phyloP scores from a whole-genome alignment of 2,329 filamentous ascomycete genomes.

The Penicillium concentricum region DNA sequence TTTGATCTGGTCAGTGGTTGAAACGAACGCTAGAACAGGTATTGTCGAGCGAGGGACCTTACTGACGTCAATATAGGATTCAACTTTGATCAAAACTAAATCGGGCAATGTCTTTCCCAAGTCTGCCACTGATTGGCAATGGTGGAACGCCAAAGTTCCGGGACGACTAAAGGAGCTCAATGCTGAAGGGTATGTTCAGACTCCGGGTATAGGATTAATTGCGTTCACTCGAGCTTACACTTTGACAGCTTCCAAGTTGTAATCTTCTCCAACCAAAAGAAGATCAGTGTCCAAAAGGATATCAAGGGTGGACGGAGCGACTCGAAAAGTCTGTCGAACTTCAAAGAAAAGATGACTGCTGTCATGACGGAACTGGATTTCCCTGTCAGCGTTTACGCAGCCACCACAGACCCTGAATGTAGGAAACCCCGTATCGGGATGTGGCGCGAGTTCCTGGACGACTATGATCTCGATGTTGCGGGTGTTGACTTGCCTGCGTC shows the following conservation, averaged over 20 bases:
- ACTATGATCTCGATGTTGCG: conserved; percentile 57
- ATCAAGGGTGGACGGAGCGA: conserved; percentile 67
- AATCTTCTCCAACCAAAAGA: conserved; percentile 86
- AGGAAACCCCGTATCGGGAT: conserved; percentile 87
- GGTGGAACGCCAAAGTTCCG: conserved; percentile 79
- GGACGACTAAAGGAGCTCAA: conserved; percentile 65
- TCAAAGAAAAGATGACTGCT: conserved; percentile 74
- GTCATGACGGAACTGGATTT: conserved; percentile 68
- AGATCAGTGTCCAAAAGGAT: conserved; percentile 71
- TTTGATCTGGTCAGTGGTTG: conserved; percentile 45
- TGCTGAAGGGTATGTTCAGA: conserved; percentile 60
- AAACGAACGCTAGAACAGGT: neutral
- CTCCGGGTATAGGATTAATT: neutral
- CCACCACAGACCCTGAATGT: conserved; percentile 76
- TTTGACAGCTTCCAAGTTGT: conserved; percentile 66
- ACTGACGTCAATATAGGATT: conserved; percentile 59
- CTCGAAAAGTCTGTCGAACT: conserved; percentile 69
- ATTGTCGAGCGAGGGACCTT: neutral
- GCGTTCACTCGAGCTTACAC: neutral
- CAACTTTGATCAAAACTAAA: conserved; percentile 75
- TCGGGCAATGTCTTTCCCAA: conserved; percentile 78
- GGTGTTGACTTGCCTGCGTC: conserved; percentile 69
- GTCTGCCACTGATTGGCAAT: conserved; percentile 81
- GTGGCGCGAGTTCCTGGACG: conserved; percentile 70
- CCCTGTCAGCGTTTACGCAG: conserved; percentile 79